Percentiles rank a stretch among this genome's conserved stretches.
These are phyloP conservation scores for Phytophthora foliorum DNA, from an alignment of 352 stramenopile genomes.

Conservation along the genomic window DNA sequence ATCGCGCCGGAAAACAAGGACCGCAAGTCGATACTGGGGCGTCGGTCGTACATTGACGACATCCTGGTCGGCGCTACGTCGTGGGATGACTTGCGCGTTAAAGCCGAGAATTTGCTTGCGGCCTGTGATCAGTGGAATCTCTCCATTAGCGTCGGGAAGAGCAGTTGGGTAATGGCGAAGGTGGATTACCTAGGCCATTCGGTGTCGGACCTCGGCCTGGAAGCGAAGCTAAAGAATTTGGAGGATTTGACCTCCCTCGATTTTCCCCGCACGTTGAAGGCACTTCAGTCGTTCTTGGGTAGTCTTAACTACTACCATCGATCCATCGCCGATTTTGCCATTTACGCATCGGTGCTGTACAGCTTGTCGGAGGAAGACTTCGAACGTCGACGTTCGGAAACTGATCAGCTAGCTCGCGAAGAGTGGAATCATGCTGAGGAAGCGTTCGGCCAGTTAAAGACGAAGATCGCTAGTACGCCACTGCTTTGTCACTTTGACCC, in stretches of 20 bases:
- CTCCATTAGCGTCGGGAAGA: slow-evolving; percentile 35
- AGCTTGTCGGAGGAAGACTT: no score
- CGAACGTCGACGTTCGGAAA: not conserved
- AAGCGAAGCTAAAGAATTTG: slow-evolving; percentile 28
- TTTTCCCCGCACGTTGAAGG: slow-evolving; percentile 22
- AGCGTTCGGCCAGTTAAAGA: slow-evolving; percentile 3
- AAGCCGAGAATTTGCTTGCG: slow-evolving; percentile 11
- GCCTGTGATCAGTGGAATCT: slow-evolving; percentile 24
- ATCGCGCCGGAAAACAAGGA: not conserved
- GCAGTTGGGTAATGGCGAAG: slow-evolving; percentile 7
- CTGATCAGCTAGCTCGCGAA: not conserved
- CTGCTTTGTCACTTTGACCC: slow-evolving; percentile 27
- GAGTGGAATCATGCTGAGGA: not conserved
- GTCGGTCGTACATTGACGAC: slow-evolving; percentile 39
- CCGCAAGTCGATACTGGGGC: slow-evolving; percentile 1
- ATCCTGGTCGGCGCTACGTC: slow-evolving; percentile 16
- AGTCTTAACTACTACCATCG: slow-evolving; percentile 27
- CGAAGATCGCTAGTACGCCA: slow-evolving; percentile 11
- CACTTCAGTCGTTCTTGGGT: slow-evolving; percentile 27
- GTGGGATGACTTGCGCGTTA: slow-evolving; percentile 21
- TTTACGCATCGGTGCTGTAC: slow-evolving; percentile 9
- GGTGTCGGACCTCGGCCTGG: slow-evolving; percentile 8
- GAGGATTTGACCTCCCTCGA: not conserved
- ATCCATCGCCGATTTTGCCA: slow-evolving; percentile 23
- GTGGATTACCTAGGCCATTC: slow-evolving; percentile 30